Base-by-base conservation (phyloP, 306 rosid genomes). In the Senna tora region DNA sequence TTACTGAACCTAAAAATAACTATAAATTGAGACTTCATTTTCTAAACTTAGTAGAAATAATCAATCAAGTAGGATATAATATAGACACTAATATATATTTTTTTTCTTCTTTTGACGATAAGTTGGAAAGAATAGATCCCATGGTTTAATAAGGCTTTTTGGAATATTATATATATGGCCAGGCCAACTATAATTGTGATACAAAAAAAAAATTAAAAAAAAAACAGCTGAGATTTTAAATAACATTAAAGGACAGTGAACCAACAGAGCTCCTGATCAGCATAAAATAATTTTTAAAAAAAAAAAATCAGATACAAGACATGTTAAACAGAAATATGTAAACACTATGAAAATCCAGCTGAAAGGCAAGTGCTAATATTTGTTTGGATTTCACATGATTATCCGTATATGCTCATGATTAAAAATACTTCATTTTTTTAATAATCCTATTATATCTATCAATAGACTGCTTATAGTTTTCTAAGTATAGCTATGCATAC, bases 281-380 rank as follows among this genome's bases (percentile, higher is more conserved):
- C 65, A 30, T 54, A 1, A 25, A 7, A n/a, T n/a, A n/a, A n/a
- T n/a, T n/a, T n/a, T n/a, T n/a, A n/a, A 33, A 60, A 67, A 34
- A 32, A 73, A 39, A 49, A 7, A 50, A 68, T 73, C 41, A 68
- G 43, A 62, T 74, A 55, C 68, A 22, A 21, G 16, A 54, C 63
- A 43, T 41, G 46, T 53, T 21, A 73, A 33, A 60, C 38, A 45
- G 46, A 39, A 46, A 66, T 51, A 67, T 45, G 62, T 41, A 66
- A 60, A 68, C 46, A 28, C 42, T 30, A 63, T 33, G 43, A 32
- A 56, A 64, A 72, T 54, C 72, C 64, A 46, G 33, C 39, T 20
- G 1, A 30, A 30, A 54, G 51, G 45, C 30, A 25, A 25, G 30
- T 25, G 30, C 3, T 25, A 25, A 25, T 25, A 25, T 25, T 25